Conservation (phyloP, 83 land plant genomes). For the Picea engelmannii region DNA sequence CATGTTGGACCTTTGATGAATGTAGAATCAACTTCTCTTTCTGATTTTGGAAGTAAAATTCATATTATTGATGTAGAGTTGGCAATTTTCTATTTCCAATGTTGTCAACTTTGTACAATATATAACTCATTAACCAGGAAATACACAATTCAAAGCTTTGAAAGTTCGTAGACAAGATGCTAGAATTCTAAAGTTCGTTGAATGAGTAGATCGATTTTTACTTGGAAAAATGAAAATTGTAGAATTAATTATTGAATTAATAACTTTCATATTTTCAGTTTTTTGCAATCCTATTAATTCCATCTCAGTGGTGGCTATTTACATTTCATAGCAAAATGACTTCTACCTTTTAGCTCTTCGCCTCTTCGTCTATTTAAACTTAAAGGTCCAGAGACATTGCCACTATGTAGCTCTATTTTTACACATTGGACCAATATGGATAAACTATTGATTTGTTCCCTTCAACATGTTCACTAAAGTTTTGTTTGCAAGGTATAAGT, state of each 20-base stretch:
- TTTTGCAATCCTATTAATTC: too few relatives aligned
- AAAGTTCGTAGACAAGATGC: background rate
- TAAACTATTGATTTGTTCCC: too few relatives aligned
- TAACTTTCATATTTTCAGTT: background rate
- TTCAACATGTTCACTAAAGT: too few relatives aligned
- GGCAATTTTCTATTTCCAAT: background rate
- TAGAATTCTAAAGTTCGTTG: conserved; percentile 1
- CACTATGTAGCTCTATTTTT: too few relatives aligned
- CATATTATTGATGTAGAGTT: conserved; percentile 3
- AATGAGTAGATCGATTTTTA: background rate
- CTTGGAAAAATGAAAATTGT: background rate
- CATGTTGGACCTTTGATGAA: background rate
- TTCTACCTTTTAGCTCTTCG: too few relatives aligned
- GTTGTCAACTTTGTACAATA: conserved; percentile 12
- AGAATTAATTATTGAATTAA: conserved; percentile 7
- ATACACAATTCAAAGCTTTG: background rate
- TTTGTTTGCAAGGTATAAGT: too few relatives aligned
- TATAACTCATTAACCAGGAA: background rate
- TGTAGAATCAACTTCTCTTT: background rate
- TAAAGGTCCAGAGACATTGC: too few relatives aligned
- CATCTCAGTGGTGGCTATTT: too few relatives aligned
- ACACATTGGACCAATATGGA: too few relatives aligned
- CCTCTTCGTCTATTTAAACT: too few relatives aligned
- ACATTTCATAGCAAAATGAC: too few relatives aligned
- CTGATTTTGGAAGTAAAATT: background rate